Percentiles rank a stretch among this genome's conserved stretches.
phyloP scores from a whole-genome alignment of 129 eudicot species.

The Pittosporum tobira region DNA sequence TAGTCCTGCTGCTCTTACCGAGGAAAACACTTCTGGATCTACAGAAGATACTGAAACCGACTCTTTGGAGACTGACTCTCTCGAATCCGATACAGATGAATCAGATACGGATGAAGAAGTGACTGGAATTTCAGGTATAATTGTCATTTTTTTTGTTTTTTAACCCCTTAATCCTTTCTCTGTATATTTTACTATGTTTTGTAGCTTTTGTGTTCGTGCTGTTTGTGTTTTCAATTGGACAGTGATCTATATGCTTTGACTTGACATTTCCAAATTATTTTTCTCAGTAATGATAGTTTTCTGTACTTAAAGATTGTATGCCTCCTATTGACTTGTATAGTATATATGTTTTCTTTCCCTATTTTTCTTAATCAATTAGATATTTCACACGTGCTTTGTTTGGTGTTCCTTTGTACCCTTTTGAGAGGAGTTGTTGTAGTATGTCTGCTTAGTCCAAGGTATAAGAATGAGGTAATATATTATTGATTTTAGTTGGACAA shows the following conservation, averaged over 20 bases:
- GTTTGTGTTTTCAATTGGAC: conserved; percentile 4
- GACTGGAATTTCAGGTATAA: conserved; percentile 62
- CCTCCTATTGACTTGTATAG: not conserved
- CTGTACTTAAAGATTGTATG: not conserved
- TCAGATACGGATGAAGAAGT: conserved; percentile 56
- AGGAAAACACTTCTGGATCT: conserved; percentile 55
- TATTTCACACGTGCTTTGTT: not conserved
- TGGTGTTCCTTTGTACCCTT: not conserved
- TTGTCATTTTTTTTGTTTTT: conserved; percentile 2
- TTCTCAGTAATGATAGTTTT: not conserved
- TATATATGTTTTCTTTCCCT: too few relatives aligned
- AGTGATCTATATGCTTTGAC: not conserved
- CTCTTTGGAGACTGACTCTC: conserved; percentile 80
- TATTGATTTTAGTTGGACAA: too few relatives aligned
- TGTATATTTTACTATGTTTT: not conserved
- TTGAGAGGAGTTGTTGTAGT: too few relatives aligned
- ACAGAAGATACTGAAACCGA: conserved; percentile 94
- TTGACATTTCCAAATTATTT: not conserved
- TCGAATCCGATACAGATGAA: conserved; percentile 60
- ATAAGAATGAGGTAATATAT: too few relatives aligned
- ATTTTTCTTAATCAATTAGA: not conserved
- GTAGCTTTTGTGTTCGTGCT: not conserved
- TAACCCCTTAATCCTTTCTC: not conserved
- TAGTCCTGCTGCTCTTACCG: conserved; percentile 29
- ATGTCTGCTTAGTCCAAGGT: not conserved